Conservation (phyloP, 225 moss, liverwort and hornwort genomes). For the Climacium dendroides region DNA sequence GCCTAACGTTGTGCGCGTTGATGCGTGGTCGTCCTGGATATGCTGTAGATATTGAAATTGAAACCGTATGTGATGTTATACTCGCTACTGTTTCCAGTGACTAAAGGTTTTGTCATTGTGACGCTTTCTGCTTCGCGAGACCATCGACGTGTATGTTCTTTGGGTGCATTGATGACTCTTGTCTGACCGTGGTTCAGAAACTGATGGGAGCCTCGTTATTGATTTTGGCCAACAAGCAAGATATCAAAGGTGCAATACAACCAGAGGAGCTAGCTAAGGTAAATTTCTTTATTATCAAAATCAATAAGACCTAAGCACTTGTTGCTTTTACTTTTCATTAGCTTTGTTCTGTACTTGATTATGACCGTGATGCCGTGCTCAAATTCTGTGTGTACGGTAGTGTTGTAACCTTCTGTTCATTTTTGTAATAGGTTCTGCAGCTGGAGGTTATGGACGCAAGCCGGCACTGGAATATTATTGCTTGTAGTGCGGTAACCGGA, state of each 20-base stretch:
- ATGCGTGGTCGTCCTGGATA: neutral
- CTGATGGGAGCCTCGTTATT: constrained; percentile 78
- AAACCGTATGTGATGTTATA: neutral
- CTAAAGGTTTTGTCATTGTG: neutral
- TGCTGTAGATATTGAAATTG: neutral
- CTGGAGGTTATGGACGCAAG: constrained; percentile 75
- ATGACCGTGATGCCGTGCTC: neutral
- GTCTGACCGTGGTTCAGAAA: constrained; percentile 44
- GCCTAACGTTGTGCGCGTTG: neutral
- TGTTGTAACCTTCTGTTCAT: neutral
- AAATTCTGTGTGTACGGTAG: neutral
- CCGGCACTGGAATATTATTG: constrained; percentile 84
- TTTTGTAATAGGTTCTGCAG: constrained; percentile 45
- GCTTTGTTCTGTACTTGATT: neutral
- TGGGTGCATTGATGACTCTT: neutral
- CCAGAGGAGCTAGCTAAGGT: constrained; percentile 85
- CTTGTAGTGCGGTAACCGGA: constrained; percentile 87
- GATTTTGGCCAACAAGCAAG: constrained; percentile 94
- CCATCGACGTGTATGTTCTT: neutral
- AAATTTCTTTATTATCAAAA: neutral
- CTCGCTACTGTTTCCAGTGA: neutral
- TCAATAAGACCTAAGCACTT: neutral
- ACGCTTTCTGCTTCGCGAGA: neutral
- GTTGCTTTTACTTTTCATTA: neutral
- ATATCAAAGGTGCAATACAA: constrained; percentile 77